phyloP scores from a whole-genome alignment of 2,329 filamentous ascomycete genomes.

The Claviceps maximensis region DNA sequence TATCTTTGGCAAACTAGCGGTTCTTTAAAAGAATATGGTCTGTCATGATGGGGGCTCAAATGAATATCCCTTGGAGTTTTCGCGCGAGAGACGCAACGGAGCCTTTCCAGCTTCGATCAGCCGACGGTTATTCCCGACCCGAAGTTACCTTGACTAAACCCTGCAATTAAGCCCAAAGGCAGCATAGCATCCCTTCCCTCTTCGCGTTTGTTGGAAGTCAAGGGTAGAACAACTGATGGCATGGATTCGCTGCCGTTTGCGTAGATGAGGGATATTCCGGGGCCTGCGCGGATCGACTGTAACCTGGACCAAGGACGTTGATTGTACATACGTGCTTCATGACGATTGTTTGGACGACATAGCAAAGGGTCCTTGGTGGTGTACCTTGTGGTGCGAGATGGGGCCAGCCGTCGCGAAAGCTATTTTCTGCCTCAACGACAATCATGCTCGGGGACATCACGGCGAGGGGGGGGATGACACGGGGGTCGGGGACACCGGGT shows the following conservation, averaged over 20 bases:
- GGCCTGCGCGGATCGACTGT: background rate
- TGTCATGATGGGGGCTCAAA: background rate
- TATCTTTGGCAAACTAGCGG: background rate
- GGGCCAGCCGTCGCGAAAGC: background rate
- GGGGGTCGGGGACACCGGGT: background rate
- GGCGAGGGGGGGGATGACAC: background rate
- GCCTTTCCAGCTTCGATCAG: conserved; percentile 3
- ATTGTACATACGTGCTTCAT: background rate
- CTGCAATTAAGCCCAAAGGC: background rate
- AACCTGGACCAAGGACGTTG: no score
- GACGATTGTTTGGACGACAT: background rate
- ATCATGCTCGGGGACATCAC: background rate
- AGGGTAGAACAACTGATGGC: background rate
- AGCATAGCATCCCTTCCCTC: background rate
- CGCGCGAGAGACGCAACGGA: conserved; percentile 5
- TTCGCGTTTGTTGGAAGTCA: background rate
- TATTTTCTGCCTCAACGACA: background rate
- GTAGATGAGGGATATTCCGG: background rate
- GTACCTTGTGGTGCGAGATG: background rate
- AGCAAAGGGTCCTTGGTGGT: background rate
- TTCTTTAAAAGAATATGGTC: background rate
- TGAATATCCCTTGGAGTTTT: conserved; percentile 1
- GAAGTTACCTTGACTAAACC: background rate
- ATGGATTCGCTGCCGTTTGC: background rate
- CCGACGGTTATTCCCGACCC: no score